Evolutionary conservation across 2,329 filamentous ascomycete species (phyloP), one percentile per base, ranked within the genome.

Genomic region (Endocalyx cinctus): DNA sequence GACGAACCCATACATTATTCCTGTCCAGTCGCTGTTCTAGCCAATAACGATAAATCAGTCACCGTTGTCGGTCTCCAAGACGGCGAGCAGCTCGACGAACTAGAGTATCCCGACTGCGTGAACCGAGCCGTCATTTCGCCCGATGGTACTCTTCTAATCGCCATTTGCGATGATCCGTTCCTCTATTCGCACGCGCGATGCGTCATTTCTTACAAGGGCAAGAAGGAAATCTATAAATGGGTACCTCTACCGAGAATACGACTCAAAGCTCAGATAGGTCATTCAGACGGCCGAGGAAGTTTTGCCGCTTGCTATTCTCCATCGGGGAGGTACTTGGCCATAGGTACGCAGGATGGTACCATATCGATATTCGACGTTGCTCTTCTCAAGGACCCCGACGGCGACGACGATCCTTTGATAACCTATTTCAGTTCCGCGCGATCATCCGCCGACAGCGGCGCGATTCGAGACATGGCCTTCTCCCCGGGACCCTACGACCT

Each of bases 91-190:
- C 63, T 94, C 15, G 79, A 85, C 34, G 72, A 80, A 27, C 66
- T 96, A 33, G 71, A 76, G 4, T 82, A 94, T 44, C 82, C 85
- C 5, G 84, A 90, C 54, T 84, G 81, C 44, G 90, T 97, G 66
- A 98, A 98, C 51, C 87, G 94, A 52, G 87, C 89, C 20, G 78
- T 89, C n/a, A 82, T 98, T 33, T 96, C 90, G 6, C 92, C 90
- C 0, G 84, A 96, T 55, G 90, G 89, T 1, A 75, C 72, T 14
- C 63, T 90, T 10, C 69, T 97, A 14, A 74, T 89, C 5, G 86
- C 88, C 2, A 85, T 97, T 27, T 85, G 90, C 25, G 92, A 98
- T 54, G 84, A 89, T 49, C 83, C 87, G 1, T 85, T 79, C 43
- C 77, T 90, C 14, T 96, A 92, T 59, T 80, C 97, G 44, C 92